Percentiles rank a stretch among this genome's conserved stretches.
Conservation (phyloP, 192 early-diverging fungal species). For the Entomortierella chlamydospora region DNA sequence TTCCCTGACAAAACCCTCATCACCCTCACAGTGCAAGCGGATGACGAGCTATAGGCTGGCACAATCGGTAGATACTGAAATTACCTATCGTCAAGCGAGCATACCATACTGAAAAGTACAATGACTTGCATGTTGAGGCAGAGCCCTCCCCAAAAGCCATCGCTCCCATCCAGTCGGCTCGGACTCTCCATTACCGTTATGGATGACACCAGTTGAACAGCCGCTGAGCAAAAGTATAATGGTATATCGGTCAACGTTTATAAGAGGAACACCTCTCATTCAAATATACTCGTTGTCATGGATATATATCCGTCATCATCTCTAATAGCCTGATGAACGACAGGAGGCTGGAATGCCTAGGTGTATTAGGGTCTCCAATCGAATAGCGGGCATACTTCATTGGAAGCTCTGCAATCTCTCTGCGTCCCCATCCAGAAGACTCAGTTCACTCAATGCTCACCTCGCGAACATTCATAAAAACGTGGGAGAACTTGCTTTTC, state of each 20-base stretch:
- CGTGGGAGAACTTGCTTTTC: too few relatives aligned
- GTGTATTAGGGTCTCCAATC: not conserved
- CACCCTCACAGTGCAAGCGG: not conserved
- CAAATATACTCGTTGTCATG: not conserved
- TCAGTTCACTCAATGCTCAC: not conserved
- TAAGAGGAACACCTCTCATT: not conserved
- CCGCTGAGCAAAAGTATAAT: not conserved
- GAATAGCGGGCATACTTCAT: conserved; percentile 1
- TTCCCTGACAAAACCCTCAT: not conserved
- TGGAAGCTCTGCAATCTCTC: not conserved
- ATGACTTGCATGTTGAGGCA: not conserved
- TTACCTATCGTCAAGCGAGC: not conserved
- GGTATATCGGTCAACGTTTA: not conserved
- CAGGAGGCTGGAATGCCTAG: not conserved
- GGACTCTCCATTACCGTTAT: not conserved
- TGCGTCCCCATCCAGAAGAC: not conserved
- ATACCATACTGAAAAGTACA: not conserved
- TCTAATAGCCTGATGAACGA: not conserved
- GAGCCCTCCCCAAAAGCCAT: not conserved
- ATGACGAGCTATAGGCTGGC: not conserved
- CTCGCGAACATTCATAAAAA: too few relatives aligned
- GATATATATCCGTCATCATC: not conserved
- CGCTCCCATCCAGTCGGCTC: not conserved
- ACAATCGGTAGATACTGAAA: not conserved
- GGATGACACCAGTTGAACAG: not conserved